Evolutionary conservation across 306 rosid genomes (phyloP), one percentile per base, ranked within the genome.

Genomic region (Lathyrus tuberosus): DNA sequence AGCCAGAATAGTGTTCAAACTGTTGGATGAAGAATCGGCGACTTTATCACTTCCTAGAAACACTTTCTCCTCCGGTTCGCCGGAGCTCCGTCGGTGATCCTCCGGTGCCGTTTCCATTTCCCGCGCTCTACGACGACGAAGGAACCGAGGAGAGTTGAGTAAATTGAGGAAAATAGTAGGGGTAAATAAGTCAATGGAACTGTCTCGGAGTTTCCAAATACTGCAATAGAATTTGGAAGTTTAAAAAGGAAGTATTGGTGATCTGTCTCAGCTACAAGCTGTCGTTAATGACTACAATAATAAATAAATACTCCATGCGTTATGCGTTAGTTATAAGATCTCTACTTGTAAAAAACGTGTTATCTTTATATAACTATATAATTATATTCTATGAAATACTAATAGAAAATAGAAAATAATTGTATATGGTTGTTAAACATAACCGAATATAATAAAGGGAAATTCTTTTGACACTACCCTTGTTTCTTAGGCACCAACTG

Each of bases 1-100:
- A 5, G 91, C 95, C 5, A 77, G 33, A 42, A 84, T 10, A 3
- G 70, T 60, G 40, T 81, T 84, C 0, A 82, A 3, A 10, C 16
- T 3, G 35, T 37, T 74, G 10, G 84, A 79, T 26, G 82, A 64
- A 13, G 75, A 22, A 26, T 73, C 70, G 2, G 67, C 82, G 58
- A 80, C 80, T 24, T 52, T 72, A 15, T 84, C 74, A 0, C 22
- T 63, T 5, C 83, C 87, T 1, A 5, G 24, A 65, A 88, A 77
- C 8, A 87, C 78, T 22, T 65, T 74, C 74, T 74, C 74, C 65
- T 26, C 76, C 16, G 24, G 8, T 3, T 10, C 22, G 52, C 16
- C 74, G 74, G 54, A 11, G 5, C 17, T 2, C 11, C 53, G 52
- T 14, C 61, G 60, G 16, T 17, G 8, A 5, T 37, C 44, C 10